Conservation (phyloP, 1,139 yeast species). For the Eremothecium coryli region DNA sequence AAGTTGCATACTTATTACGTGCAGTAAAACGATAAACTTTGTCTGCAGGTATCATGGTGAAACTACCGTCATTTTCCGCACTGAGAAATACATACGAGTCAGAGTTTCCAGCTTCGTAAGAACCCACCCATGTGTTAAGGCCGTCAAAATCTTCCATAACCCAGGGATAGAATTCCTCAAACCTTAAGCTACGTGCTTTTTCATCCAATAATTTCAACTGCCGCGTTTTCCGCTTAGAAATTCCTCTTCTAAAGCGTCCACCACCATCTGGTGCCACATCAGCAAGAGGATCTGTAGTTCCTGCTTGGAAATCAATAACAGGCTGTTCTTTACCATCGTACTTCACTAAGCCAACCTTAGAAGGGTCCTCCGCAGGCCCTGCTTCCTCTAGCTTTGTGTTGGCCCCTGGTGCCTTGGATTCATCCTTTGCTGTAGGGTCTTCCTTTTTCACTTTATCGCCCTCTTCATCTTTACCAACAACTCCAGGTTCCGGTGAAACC, state of each 20-base stretch:
- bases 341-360: constrained; percentile 32
- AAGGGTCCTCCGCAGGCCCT: constrained; percentile 30
- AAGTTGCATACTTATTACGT: constrained; percentile 83
- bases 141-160: constrained; percentile 95
- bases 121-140: constrained; percentile 88
- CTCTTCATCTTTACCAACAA: not conserved
- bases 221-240: constrained; percentile 72
- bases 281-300: constrained; percentile 33
- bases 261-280: constrained; percentile 93
- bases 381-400: constrained; percentile 27
- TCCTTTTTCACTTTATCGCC: not conserved
- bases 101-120: constrained; percentile 87
- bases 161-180: constrained; percentile 97
- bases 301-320: constrained; percentile 21
- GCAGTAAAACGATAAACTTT: constrained; percentile 91
- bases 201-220: constrained; percentile 77
- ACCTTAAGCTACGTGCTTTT: constrained; percentile 68
- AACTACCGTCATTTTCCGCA: constrained; percentile 71
- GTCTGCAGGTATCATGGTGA: constrained; percentile 90
- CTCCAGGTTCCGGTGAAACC: constrained; percentile 2
- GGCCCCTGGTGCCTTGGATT: not conserved
- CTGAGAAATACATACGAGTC: constrained; percentile 81
- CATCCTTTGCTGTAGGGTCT: constrained; percentile 14
- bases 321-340: constrained; percentile 31
- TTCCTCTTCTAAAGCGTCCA: constrained; percentile 60